Evolutionary conservation across 176 grass and related monocot genomes (phyloP).

Genomic region (Bromus sterilis): DNA sequence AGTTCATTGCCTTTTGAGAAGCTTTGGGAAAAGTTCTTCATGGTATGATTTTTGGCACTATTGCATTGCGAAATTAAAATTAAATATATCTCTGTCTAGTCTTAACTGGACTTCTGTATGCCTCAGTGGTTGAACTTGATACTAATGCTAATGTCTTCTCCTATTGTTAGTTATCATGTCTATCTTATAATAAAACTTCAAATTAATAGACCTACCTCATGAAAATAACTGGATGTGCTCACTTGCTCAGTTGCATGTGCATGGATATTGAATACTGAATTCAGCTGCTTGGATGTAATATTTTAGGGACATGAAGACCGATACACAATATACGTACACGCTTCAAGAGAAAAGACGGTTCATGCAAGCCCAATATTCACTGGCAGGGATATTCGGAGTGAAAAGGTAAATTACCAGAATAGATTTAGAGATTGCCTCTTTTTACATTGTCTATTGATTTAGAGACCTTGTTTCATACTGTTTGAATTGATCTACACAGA

Average conservation of each 20-base stretch:
- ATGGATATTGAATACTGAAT: background rate
- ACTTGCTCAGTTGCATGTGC: background rate
- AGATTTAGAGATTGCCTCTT: background rate
- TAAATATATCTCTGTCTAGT: background rate
- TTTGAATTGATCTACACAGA: background rate
- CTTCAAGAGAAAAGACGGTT: constrained; percentile 67
- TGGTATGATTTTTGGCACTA: constrained; percentile 44
- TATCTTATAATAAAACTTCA: background rate
- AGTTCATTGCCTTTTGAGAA: constrained; percentile 95
- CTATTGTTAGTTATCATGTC: background rate
- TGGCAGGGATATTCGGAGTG: constrained; percentile 73
- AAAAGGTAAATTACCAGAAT: constrained; percentile 56
- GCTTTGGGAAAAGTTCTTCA: constrained; percentile 98
- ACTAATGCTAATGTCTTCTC: background rate
- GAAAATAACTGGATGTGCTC: constrained; percentile 9
- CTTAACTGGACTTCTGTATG: background rate
- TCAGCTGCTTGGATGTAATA: constrained; percentile 4
- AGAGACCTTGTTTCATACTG: background rate
- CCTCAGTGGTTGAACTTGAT: background rate
- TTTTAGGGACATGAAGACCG: constrained; percentile 90
- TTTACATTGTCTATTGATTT: background rate
- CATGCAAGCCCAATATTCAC: constrained; percentile 72
- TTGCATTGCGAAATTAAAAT: background rate
- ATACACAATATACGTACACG: constrained; percentile 92
- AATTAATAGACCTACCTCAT: background rate